A percentile compares a stretch with the other conserved stretches of the same genome.
These are phyloP conservation scores for Globisporangium barbulae DNA, from an alignment of 352 stramenopile genomes.

Conservation along the genomic window DNA sequence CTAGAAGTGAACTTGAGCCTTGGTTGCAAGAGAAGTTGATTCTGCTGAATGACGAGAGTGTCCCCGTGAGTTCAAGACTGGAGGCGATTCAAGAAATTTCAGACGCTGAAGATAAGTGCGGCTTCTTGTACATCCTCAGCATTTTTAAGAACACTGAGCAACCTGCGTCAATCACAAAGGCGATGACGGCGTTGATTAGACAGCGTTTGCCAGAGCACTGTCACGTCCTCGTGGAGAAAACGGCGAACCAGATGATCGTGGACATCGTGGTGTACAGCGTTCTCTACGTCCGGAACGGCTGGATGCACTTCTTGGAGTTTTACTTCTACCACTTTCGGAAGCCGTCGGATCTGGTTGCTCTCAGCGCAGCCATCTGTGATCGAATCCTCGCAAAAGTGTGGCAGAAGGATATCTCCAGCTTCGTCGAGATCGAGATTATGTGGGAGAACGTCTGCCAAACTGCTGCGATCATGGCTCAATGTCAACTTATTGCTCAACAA, in stretches of 20 bases:
- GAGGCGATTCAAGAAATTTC: slow-evolving; percentile 59
- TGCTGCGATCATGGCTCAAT: slow-evolving; percentile 50
- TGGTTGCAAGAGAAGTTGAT: slow-evolving; percentile 52
- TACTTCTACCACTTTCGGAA: slow-evolving; percentile 56
- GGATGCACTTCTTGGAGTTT: slow-evolving; percentile 79
- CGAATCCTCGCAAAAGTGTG: slow-evolving; percentile 30
- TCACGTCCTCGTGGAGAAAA: slow-evolving; percentile 35
- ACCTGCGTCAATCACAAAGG: slow-evolving; percentile 34
- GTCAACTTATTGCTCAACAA: slow-evolving; percentile 24
- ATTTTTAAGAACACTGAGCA: slow-evolving; percentile 48
- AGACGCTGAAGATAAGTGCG: slow-evolving; percentile 29
- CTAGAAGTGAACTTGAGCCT: slow-evolving; percentile 2
- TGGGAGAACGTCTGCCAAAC: slow-evolving; percentile 85
- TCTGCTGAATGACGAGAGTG: slow-evolving; percentile 50
- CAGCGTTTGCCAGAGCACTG: slow-evolving; percentile 46
- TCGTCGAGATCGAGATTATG: slow-evolving; percentile 34
- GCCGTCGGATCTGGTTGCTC: slow-evolving; percentile 39
- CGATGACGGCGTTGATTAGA: slow-evolving; percentile 50
- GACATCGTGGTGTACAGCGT: slow-evolving; percentile 74
- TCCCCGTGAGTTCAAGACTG: slow-evolving; percentile 37
- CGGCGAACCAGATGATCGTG: slow-evolving; percentile 58
- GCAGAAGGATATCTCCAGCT: slow-evolving; percentile 18
- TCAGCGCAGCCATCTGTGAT: slow-evolving; percentile 44
- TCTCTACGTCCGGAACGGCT: slow-evolving; percentile 69
- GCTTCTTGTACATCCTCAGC: slow-evolving; percentile 57